phyloP scores from a whole-genome alignment of 306 rosid genomes.

The Corylus avellana region DNA sequence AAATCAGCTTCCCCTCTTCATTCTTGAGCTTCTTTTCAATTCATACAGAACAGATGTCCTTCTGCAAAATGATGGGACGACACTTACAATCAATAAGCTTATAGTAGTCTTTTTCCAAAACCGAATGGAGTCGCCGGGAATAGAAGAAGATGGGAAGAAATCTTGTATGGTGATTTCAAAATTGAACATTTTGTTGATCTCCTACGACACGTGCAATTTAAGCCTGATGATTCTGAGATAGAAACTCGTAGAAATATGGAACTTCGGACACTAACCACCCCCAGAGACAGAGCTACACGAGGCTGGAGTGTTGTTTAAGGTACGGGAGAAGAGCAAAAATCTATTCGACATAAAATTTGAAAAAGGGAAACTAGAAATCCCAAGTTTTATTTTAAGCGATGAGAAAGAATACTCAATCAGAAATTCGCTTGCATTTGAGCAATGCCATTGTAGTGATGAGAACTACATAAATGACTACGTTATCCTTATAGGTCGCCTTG shows the following conservation, averaged over 20 bases:
- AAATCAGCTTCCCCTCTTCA: conserved; percentile 53
- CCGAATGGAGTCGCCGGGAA: background rate
- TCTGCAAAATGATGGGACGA: too few species aligned
- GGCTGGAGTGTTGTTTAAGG: conserved; percentile 38
- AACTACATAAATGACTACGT: conserved; percentile 22
- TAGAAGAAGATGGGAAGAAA: background rate
- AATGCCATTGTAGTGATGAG: conserved; percentile 1
- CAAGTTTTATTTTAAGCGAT: conserved; percentile 7
- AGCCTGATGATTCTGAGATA: background rate
- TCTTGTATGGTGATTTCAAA: background rate
- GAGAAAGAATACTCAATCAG: conserved; percentile 5
- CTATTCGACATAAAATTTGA: conserved; percentile 22
- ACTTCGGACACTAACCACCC: background rate
- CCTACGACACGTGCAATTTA: background rate
- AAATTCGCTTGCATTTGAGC: conserved; percentile 42
- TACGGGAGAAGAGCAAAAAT: background rate
- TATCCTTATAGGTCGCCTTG: conserved; percentile 11
- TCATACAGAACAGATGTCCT: background rate
- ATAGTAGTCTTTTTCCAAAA: conserved; percentile 17
- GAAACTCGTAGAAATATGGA: too few species aligned
- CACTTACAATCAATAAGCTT: conserved; percentile 7
- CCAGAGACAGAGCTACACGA: conserved; percentile 21
- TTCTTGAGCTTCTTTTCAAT: conserved; percentile 30
- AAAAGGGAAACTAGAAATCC: conserved; percentile 34
- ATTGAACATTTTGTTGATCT: conserved; percentile 33